Base-by-base conservation (phyloP, 1,139 yeast genomes). In the Yamadazyma diddensiae region DNA sequence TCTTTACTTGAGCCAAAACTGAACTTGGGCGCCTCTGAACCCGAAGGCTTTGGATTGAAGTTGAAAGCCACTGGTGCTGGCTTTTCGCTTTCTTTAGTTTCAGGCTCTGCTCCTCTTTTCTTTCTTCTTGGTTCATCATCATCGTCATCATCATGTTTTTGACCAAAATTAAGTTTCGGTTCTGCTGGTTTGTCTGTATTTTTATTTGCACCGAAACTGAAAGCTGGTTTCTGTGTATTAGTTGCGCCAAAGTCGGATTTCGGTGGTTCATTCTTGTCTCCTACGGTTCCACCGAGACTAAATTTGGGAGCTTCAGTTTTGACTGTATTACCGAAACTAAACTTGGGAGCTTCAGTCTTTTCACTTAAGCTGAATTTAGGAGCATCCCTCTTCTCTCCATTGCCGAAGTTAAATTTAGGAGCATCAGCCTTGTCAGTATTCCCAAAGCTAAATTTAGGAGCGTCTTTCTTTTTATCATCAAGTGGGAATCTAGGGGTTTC, bases 401-500 rank as follows among this genome's bases (percentile, higher is more conserved):
- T 9, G n/a, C 39, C 48, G 22, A 42, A 38, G 12, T 36, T 29
- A 16, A 46, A 42, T 19, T 27, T 30, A 9, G 38, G 38, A 21
- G 34, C 27, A 20, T 31, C 34, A 7, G 23, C 10, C 2, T 26
- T 16, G n/a, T 25, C 19, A 10, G 11, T n/a, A 7, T n/a, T 16
- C 8, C 37, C 33, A 25, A 35, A 31, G 2, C 47, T 30, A 30
- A 47, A 44, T 5, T 35, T 24, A n/a, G 46, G 47, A 6, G 34
- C 24, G 3, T 27, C 28, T 6, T 20, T 13, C 24, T 34, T 21
- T 12, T 21, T 31, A 10, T 34, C 8, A 11, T 33, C 34, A n/a
- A 37, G 35, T 11, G 46, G 46, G 5, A 51, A 47, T 11, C 30
- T 36, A 3, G 49, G 49, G 9, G 44, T 26, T 12, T 36, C 39